Percentiles rank a stretch among this genome's conserved stretches.
Conservation (phyloP, 1,284 basidiomycete species). For the Leccinum huronense region DNA sequence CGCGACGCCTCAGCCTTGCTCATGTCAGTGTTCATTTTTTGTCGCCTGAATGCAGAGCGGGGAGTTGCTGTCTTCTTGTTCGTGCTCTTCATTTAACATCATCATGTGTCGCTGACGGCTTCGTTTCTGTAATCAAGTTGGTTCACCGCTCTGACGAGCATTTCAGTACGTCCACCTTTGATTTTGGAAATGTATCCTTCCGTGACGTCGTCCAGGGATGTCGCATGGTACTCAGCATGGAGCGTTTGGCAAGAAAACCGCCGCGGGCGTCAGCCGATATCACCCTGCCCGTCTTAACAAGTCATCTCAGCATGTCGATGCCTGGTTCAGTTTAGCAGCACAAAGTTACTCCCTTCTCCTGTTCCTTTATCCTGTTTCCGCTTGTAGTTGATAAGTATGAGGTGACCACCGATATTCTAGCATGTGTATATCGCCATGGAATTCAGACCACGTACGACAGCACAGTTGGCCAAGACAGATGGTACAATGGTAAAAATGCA, state of each 20-base stretch:
- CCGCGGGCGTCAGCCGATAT: not conserved
- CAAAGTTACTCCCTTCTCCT: not conserved
- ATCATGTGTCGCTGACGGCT: conserved; percentile 12
- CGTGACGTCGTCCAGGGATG: not conserved
- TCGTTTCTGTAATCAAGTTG: conserved; percentile 15
- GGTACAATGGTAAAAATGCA: not conserved
- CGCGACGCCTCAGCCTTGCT: conserved; percentile 15
- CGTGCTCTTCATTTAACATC: conserved; percentile 4
- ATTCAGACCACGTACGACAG: not conserved
- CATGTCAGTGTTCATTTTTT: conserved; percentile 9
- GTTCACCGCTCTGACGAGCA: conserved; percentile 15
- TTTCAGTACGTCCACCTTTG: conserved; percentile 14
- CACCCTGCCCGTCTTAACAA: not conserved
- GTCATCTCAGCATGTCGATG: not conserved
- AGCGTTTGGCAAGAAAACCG: not conserved
- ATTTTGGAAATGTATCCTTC: not conserved
- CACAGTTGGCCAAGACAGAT: not conserved
- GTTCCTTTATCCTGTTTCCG: not conserved
- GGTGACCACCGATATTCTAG: not conserved
- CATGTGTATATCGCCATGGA: not conserved
- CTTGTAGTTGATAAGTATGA: not conserved
- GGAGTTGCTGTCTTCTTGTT: conserved; percentile 22
- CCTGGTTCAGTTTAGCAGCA: not conserved
- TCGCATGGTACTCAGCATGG: not conserved
- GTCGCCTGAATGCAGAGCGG: conserved; percentile 14